phyloP scores from a whole-genome alignment of 306 rosid genomes.

The Castanea crenata region DNA sequence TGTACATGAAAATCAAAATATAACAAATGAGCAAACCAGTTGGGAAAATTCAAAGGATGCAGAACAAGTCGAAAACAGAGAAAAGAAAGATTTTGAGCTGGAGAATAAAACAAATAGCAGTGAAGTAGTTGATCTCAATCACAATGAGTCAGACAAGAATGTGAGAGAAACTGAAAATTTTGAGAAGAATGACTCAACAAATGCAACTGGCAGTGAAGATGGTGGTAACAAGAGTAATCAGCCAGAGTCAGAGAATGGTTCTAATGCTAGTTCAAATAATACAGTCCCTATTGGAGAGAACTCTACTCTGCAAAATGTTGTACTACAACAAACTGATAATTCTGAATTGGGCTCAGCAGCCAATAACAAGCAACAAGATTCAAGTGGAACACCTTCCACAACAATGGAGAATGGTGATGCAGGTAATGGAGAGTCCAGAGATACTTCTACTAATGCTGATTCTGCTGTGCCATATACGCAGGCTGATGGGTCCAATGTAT shows the following conservation, averaged over 20 bases:
- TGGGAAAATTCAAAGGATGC: slow-evolving; percentile 35
- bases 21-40: slow-evolving; percentile 30
- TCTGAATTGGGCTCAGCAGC: slow-evolving; percentile 23
- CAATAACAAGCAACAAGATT: slow-evolving; percentile 32
- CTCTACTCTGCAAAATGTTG: slow-evolving; percentile 28
- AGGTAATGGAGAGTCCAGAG: slow-evolving; percentile 35
- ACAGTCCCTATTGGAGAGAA: slow-evolving; percentile 38
- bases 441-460: slow-evolving; percentile 24
- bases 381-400: slow-evolving; percentile 29
- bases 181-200: slow-evolving; percentile 30
- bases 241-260: slow-evolving; percentile 28
- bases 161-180: slow-evolving; percentile 27
- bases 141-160: slow-evolving; percentile 28
- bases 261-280: slow-evolving; percentile 24
- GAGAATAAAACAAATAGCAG: slow-evolving; percentile 39
- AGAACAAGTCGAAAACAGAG: slow-evolving; percentile 48
- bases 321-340: slow-evolving; percentile 22
- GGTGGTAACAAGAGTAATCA: slow-evolving; percentile 35
- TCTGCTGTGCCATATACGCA: neutral
- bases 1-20: slow-evolving; percentile 42
- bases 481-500: neutral
- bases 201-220: slow-evolving; percentile 27
- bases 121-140: slow-evolving; percentile 21
- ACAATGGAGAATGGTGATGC: slow-evolving; percentile 29
- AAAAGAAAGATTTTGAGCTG: slow-evolving; percentile 38